phyloP scores from a whole-genome alignment of 2,329 filamentous ascomycete species.

The Xylaria sp. region DNA sequence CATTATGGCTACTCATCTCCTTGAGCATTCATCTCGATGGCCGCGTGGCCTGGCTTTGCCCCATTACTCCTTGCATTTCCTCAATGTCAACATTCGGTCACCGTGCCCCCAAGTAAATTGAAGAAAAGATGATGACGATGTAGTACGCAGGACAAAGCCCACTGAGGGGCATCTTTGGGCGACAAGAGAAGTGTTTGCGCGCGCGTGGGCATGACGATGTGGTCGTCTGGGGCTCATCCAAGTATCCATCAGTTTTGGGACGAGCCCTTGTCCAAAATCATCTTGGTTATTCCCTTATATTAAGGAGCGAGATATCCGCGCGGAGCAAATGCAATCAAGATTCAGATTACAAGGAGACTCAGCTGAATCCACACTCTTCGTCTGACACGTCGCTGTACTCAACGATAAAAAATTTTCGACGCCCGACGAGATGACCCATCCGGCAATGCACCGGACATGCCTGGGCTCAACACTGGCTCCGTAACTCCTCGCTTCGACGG shows the following conservation, averaged over 20 bases:
- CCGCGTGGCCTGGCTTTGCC: conserved; percentile 51
- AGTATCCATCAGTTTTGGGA: not conserved
- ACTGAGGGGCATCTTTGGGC: not conserved
- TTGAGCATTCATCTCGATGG: not conserved
- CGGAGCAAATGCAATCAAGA: not conserved
- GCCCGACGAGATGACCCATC: not conserved
- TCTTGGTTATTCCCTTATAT: conserved; percentile 1
- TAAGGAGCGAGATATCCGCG: not conserved
- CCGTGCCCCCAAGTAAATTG: conserved; percentile 58
- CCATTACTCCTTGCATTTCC: conserved; percentile 58
- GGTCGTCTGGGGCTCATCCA: not conserved
- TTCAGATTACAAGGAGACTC: not conserved
- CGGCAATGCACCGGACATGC: not conserved
- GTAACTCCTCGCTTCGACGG: not conserved
- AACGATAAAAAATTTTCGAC: not conserved
- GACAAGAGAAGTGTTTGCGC: not conserved
- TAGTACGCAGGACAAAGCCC: conserved; percentile 59
- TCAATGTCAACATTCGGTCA: conserved; percentile 56
- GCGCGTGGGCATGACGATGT: conserved; percentile 1
- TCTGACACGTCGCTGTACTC: conserved; percentile 1
- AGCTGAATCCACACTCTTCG: conserved; percentile 7
- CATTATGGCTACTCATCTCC: not conserved
- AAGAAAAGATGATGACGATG: conserved; percentile 68
- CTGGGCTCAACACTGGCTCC: not conserved
- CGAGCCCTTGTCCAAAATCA: conserved; percentile 1